These are phyloP conservation scores for Adansonia madagascariensis DNA, from an alignment of 441 rosid genomes.

Conservation along the genomic window DNA sequence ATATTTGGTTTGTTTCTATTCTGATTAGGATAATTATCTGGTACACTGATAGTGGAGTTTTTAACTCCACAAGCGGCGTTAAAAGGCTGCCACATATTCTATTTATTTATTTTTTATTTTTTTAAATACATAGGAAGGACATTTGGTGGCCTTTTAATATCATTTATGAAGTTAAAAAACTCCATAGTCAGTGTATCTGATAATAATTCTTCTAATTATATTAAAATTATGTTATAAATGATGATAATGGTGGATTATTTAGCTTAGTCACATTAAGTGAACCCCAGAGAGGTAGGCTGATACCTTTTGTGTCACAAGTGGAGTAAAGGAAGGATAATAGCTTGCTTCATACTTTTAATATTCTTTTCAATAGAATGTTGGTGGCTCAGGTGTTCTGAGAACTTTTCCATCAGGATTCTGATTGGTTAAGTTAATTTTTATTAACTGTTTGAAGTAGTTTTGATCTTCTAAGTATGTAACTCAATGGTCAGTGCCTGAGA, in stretches of 20 bases:
- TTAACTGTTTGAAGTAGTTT: background rate
- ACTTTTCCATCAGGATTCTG: background rate
- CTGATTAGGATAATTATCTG: background rate
- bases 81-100: no score
- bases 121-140: no score
- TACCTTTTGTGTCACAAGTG: background rate
- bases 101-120: no score
- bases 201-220: no score
- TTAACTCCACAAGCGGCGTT: no score
- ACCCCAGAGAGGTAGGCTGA: background rate
- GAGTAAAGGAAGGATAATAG: background rate
- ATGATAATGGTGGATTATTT: background rate
- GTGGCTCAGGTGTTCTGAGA: background rate
- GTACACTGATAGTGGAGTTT: no score
- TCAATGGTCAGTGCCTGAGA: background rate
- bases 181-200: no score
- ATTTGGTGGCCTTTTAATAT: no score
- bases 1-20: slow-evolving; percentile 16
- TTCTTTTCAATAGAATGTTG: background rate
- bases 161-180: no score
- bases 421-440: background rate
- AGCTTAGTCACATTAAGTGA: background rate
- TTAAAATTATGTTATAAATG: background rate
- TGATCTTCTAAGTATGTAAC: background rate
- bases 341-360: background rate